Percentiles rank a stretch among this genome's conserved stretches.
phyloP scores from a whole-genome alignment of 305 asterid species.

The Vinca major region DNA sequence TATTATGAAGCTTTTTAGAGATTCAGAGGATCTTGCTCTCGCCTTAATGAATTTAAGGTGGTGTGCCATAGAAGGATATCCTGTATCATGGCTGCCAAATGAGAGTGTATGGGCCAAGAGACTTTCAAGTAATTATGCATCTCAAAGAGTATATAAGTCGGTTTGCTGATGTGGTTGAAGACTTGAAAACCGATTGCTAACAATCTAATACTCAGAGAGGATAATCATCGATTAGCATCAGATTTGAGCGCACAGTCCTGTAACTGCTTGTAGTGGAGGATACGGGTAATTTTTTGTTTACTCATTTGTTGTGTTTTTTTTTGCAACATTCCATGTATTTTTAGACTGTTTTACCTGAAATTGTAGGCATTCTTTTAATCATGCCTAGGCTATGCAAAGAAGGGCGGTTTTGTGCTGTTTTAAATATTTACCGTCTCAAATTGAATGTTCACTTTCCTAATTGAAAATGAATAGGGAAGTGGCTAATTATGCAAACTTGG shows the following conservation, averaged over 20 bases:
- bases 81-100: constrained; percentile 54
- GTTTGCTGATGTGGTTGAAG: neutral
- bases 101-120: constrained; percentile 67
- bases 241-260: neutral
- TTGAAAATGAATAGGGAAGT: neutral
- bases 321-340: too few relatives aligned
- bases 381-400: too few relatives aligned
- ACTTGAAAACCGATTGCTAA: neutral
- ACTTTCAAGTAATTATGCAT: constrained; percentile 35
- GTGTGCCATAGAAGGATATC: constrained; percentile 44
- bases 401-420: too few relatives aligned
- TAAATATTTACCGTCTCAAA: too few relatives aligned
- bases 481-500: neutral
- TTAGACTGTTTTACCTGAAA: too few relatives aligned
- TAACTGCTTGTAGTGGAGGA: neutral
- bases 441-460: too few relatives aligned
- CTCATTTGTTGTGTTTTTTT: neutral
- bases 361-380: too few relatives aligned
- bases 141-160: constrained; percentile 5
- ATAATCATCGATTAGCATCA: neutral
- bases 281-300: too few relatives aligned
- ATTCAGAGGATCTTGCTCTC: constrained; percentile 35
- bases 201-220: neutral
- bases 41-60: constrained; percentile 70
- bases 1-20: constrained; percentile 40